phyloP scores from a whole-genome alignment of 2,329 filamentous ascomycete genomes.

The Emergomyces africanus region DNA sequence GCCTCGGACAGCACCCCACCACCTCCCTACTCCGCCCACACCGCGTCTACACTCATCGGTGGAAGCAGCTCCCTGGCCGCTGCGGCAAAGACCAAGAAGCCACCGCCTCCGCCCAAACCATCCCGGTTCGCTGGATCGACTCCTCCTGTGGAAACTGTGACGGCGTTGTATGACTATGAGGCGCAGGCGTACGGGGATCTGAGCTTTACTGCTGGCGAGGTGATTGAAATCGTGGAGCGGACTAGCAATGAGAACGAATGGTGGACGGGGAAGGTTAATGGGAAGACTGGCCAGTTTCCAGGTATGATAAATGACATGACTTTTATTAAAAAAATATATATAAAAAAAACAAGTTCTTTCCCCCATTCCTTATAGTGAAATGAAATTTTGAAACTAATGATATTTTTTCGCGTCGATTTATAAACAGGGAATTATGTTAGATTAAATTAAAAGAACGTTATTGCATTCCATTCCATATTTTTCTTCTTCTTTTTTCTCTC shows the following conservation, averaged over 20 bases:
- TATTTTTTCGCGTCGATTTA: neutral
- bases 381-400: neutral
- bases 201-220: slow-evolving; percentile 75
- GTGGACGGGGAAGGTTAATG: slow-evolving; percentile 78
- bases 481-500: neutral
- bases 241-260: slow-evolving; percentile 94
- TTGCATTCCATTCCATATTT: neutral
- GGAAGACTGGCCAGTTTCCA: slow-evolving; percentile 83
- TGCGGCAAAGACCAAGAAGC: slow-evolving; percentile 54
- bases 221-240: slow-evolving; percentile 73
- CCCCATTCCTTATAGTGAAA: neutral
- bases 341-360: no score
- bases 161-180: slow-evolving; percentile 90
- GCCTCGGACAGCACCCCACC: slow-evolving; percentile 48
- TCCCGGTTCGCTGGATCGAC: slow-evolving; percentile 46
- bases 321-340: no score
- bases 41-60: slow-evolving; percentile 22
- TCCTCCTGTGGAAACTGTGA: slow-evolving; percentile 62
- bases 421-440: slow-evolving; percentile 31
- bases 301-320: slow-evolving; percentile 52
- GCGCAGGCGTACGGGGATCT: slow-evolving; percentile 91
- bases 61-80: slow-evolving; percentile 34
- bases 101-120: slow-evolving; percentile 70
- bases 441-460: slow-evolving; percentile 20
- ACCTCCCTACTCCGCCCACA: slow-evolving; percentile 53